Conservation (phyloP, 2,329 filamentous ascomycete genomes). For the Monosporascus cannonballus region DNA sequence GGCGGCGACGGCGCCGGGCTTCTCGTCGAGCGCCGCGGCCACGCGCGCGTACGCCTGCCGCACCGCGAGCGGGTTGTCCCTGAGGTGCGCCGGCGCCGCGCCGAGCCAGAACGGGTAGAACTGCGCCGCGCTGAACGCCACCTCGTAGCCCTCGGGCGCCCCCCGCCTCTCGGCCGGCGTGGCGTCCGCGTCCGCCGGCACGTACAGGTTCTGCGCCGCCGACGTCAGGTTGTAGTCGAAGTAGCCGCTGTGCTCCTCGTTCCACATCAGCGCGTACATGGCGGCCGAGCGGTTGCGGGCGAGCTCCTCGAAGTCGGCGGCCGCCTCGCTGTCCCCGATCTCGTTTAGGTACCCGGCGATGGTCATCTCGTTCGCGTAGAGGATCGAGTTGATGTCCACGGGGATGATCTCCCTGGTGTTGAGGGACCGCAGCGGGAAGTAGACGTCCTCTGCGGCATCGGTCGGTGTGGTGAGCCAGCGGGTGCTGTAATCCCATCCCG, state of each 20-base stretch:
- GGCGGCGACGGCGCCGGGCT: slow-evolving; percentile 53
- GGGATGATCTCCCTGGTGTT: slow-evolving; percentile 54
- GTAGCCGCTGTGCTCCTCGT: slow-evolving; percentile 54
- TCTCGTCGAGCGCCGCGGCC: slow-evolving; percentile 42
- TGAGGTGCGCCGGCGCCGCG: slow-evolving; percentile 51
- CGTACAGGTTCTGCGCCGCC: slow-evolving; percentile 46
- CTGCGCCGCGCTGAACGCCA: slow-evolving; percentile 53
- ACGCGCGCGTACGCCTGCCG: slow-evolving; percentile 49
- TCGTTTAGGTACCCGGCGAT: slow-evolving; percentile 49
- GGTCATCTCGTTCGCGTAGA: slow-evolving; percentile 58
- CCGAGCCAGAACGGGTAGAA: slow-evolving; percentile 67
- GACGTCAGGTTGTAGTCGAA: slow-evolving; percentile 66
- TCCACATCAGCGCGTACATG: slow-evolving; percentile 61
- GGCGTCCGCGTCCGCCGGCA: slow-evolving; percentile 42
- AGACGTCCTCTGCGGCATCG: slow-evolving; percentile 53
- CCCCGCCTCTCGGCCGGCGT: slow-evolving; percentile 33
- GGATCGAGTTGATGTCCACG: slow-evolving; percentile 62
- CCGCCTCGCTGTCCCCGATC: slow-evolving; percentile 44
- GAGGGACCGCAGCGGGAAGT: slow-evolving; percentile 59
- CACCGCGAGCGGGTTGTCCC: slow-evolving; percentile 53
- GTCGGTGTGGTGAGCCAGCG: slow-evolving; percentile 52
- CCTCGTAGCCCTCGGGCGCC: slow-evolving; percentile 49
- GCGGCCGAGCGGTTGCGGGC: slow-evolving; percentile 51
- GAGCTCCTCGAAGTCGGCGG: slow-evolving; percentile 40
- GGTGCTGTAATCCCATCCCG: slow-evolving; percentile 57